Evolutionary conservation across 495 filamentous ascomycete species (phyloP).

Genomic region (Parmelia sp.): DNA sequence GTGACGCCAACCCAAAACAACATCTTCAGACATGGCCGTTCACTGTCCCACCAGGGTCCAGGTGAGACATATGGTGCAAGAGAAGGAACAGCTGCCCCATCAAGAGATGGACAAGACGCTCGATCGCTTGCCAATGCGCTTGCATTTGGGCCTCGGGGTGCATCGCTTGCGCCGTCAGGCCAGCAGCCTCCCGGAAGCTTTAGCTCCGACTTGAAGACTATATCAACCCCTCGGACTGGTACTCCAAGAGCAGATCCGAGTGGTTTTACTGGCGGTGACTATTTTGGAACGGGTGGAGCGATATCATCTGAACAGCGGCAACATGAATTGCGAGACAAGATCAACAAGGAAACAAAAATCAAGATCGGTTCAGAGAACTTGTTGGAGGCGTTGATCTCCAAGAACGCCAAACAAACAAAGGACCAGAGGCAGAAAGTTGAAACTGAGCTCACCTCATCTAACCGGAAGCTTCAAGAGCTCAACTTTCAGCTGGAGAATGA

Average conservation of each 20-base stretch:
- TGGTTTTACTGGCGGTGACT: constrained; percentile 43
- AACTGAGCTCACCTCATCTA: constrained; percentile 85
- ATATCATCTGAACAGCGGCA: constrained; percentile 66
- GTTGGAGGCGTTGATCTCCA: constrained; percentile 86
- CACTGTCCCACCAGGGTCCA: constrained; percentile 42
- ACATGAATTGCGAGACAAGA: constrained; percentile 64
- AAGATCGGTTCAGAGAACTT: constrained; percentile 96
- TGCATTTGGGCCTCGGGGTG: constrained; percentile 55
- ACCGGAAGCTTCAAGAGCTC: constrained; percentile 77
- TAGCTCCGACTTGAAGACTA: constrained; percentile 78
- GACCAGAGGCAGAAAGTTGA: constrained; percentile 85
- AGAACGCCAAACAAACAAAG: constrained; percentile 91
- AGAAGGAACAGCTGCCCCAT: constrained; percentile 39
- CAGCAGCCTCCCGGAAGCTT: constrained; percentile 82
- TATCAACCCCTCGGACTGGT: constrained; percentile 57
- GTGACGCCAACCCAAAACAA: constrained; percentile 66
- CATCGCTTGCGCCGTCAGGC: constrained; percentile 57
- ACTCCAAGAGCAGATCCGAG: constrained; percentile 63
- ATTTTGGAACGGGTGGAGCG: constrained; percentile 54
- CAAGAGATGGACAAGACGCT: constrained; percentile 39
- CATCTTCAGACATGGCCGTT: constrained; percentile 50
- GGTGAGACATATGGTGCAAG: constrained; percentile 40
- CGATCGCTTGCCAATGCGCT: constrained; percentile 54
- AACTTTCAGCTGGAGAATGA: constrained; percentile 73
- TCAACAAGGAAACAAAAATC: constrained; percentile 94